Conservation (phyloP, 208 protist genomes). For the Angomonas ambiguus region DNA sequence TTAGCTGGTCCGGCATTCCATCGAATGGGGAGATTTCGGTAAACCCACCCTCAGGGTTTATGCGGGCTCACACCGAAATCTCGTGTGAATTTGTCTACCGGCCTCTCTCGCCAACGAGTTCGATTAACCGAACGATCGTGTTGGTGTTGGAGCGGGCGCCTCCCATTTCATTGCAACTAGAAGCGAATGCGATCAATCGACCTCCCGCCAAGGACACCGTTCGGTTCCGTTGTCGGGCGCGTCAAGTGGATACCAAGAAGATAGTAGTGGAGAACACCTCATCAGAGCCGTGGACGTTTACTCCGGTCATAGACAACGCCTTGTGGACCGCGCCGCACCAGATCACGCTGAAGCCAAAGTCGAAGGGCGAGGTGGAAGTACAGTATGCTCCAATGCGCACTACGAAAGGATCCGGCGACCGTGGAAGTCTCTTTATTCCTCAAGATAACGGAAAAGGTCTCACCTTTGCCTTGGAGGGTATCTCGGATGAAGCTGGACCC, state of each 20-base stretch:
- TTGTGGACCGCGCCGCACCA: slow-evolving; percentile 59
- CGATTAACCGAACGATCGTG: slow-evolving; percentile 34
- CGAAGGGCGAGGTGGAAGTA: slow-evolving; percentile 54
- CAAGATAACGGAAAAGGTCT: slow-evolving; percentile 86
- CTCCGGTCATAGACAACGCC: slow-evolving; percentile 80
- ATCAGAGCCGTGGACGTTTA: slow-evolving; percentile 71
- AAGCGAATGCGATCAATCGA: slow-evolving; percentile 75
- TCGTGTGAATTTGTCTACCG: slow-evolving; percentile 89
- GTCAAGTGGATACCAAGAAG: slow-evolving; percentile 53
- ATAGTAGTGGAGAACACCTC: slow-evolving; percentile 84
- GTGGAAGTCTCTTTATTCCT: slow-evolving; percentile 90
- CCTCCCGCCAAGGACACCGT: slow-evolving; percentile 62
- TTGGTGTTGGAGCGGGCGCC: slow-evolving; percentile 82
- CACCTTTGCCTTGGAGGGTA: slow-evolving; percentile 78
- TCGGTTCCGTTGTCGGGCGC: slow-evolving; percentile 76
- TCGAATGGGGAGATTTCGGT: slow-evolving; percentile 75
- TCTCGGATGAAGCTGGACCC: slow-evolving; percentile 39
- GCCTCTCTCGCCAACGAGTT: slow-evolving; percentile 37
- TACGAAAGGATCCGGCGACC: slow-evolving; percentile 49
- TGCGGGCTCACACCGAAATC: slow-evolving; percentile 87
- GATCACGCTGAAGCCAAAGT: slow-evolving; percentile 77
- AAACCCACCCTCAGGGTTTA: slow-evolving; percentile 68
- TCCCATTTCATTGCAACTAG: slow-evolving; percentile 71
- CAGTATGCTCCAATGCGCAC: slow-evolving; percentile 87
- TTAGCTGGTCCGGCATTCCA: slow-evolving; percentile 65